A percentile compares a stretch with the other conserved stretches of the same genome.
Conservation (phyloP, 305 asterid species). For the Caryopteris hybrid region DNA sequence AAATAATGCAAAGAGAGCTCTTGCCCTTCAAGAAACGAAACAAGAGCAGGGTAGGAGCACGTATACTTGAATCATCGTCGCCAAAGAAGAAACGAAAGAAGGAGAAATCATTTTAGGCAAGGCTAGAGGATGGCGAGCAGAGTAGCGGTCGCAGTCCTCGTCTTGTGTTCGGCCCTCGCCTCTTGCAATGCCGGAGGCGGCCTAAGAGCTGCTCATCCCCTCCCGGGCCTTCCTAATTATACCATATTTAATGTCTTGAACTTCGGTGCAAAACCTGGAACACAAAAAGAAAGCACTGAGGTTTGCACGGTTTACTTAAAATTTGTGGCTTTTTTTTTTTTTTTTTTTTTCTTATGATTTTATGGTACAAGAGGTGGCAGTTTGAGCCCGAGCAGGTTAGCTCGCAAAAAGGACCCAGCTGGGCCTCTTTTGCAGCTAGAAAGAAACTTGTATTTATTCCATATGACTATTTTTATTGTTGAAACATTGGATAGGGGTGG, state of each 20-base stretch:
- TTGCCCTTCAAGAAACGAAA: slow-evolving; percentile 29
- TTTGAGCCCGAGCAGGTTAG: too few species aligned
- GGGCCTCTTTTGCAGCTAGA: too few species aligned
- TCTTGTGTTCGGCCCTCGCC: slow-evolving; percentile 29
- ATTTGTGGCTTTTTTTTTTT: too few species aligned
- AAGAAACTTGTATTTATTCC: too few species aligned
- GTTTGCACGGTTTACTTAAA: slow-evolving; percentile 5
- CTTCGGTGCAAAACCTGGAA: slow-evolving; percentile 51
- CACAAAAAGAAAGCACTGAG: slow-evolving; percentile 29
- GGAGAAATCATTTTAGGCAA: neutral
- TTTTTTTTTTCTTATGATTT: too few species aligned
- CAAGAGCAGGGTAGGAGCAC: slow-evolving; percentile 34
- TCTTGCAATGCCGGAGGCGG: slow-evolving; percentile 31
- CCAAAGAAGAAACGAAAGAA: neutral
- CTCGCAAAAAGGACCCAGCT: too few species aligned
- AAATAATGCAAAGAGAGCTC: slow-evolving; percentile 32
- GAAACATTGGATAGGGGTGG: too few species aligned
- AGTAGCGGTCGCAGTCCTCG: slow-evolving; percentile 9
- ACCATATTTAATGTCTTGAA: slow-evolving; percentile 38
- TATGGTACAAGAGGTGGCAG: too few species aligned
- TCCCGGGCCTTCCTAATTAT: neutral
- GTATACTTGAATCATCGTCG: neutral
- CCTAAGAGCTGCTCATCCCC: neutral
- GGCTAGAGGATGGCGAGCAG: slow-evolving; percentile 26
- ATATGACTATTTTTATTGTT: too few species aligned